A percentile compares a stretch with the other conserved stretches of the same genome.
phyloP scores from a whole-genome alignment of 345 rosid genomes.

The Citrus medica region DNA sequence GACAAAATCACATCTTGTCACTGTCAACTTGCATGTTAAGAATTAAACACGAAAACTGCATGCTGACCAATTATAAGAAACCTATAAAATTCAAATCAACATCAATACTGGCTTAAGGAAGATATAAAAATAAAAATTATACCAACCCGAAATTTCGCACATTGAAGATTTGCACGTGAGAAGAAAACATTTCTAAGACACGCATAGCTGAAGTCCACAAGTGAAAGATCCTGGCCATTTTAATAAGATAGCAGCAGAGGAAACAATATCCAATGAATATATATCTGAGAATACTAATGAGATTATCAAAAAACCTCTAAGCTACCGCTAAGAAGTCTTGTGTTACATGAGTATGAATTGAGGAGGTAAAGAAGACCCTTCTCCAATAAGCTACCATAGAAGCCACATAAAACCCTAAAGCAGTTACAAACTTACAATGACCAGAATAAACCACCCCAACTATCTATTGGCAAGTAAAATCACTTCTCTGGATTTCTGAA shows the following conservation, averaged over 20 bases:
- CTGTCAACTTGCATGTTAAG: background rate
- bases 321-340: background rate
- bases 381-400: background rate
- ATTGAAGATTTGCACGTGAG: slow-evolving; percentile 86
- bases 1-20: background rate
- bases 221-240: slow-evolving; percentile 67
- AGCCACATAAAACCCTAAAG: background rate
- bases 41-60: background rate
- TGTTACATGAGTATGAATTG: background rate
- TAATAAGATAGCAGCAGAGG: background rate
- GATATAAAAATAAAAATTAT: background rate
- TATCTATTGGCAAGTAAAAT: background rate
- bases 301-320: background rate
- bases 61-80: background rate
- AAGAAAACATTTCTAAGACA: slow-evolving; percentile 81
- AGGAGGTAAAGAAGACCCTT: background rate
- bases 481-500: background rate
- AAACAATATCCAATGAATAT: background rate
- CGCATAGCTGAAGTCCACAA: slow-evolving; percentile 87
- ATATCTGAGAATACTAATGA: background rate
- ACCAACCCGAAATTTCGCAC: slow-evolving; percentile 81
- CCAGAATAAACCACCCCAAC: background rate
- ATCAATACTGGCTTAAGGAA: background rate
- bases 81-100: background rate
- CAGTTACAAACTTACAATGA: background rate